A percentile compares a stretch with the other conserved stretches of the same genome.
Conservation (phyloP, 441 rosid species). For the Melastoma candidum region DNA sequence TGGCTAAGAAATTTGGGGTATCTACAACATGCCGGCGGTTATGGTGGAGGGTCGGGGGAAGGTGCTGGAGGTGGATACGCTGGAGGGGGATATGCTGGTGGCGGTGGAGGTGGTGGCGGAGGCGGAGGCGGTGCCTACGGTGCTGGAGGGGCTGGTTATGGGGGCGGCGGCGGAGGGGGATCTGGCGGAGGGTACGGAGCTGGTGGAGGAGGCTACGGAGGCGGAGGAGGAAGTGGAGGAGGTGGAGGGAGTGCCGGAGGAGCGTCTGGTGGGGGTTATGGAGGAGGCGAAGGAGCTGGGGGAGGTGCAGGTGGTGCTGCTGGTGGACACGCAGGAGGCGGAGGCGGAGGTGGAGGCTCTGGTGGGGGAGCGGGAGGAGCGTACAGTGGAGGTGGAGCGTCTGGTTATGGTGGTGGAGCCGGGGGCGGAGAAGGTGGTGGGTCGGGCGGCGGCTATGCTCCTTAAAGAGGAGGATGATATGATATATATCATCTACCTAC, state of each 20-base stretch:
- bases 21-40: slow-evolving; percentile 23
- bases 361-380: no score
- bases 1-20: no score
- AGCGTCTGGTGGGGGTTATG: slow-evolving; percentile 7
- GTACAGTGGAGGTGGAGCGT: no score
- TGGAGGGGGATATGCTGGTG: slow-evolving; percentile 5
- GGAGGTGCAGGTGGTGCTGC: slow-evolving; percentile 3
- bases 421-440: not conserved
- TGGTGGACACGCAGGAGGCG: not conserved
- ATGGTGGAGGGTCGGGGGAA: slow-evolving; percentile 25
- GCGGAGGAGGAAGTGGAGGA: slow-evolving; percentile 7
- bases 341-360: no score
- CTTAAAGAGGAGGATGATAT: slow-evolving; percentile 1
- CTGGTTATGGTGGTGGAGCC: no score
- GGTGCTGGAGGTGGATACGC: slow-evolving; percentile 20
- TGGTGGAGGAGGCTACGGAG: slow-evolving; percentile 7
- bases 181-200: not conserved
- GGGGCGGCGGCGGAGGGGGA: slow-evolving; percentile 2
- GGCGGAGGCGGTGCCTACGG: slow-evolving; percentile 2
- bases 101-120: slow-evolving; percentile 2
- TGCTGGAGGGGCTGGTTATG: slow-evolving; percentile 1
- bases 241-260: slow-evolving; percentile 3
- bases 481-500: not conserved
- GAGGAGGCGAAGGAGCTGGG: slow-evolving; percentile 9
- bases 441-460: slow-evolving; percentile 5